Evolutionary conservation across 2,329 filamentous ascomycete genomes (phyloP), one percentile per base, ranked within the genome.

Genomic region (Ophiosphaerella herpotricha): DNA sequence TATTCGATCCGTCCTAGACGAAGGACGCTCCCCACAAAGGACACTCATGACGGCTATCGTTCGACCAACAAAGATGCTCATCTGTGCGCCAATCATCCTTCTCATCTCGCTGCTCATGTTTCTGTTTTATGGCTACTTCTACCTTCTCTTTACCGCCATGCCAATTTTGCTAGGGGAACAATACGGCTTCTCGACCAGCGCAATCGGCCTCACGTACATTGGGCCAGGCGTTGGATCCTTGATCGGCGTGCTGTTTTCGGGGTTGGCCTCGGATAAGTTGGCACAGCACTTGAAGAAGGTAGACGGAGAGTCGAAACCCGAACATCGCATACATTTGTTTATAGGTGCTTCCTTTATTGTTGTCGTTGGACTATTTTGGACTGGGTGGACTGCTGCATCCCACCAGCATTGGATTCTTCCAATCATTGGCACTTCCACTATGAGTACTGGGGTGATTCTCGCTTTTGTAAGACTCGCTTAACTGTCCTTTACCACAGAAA

Each of bases 391-490:
- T 1, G 77, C 77, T 0, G 65, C 83, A 36, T 75, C 77, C 23
- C 52, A 74, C 11, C 73, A 79, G 1, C 79, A 82, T 46, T 84
- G 80, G 78, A 77, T 83, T 16, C 77, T 75, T 2, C 80, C 81
- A 3, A 74, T 61, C 32, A 18, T 61, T 4, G 58, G 57, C 2
- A 57, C 52, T 11, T 18, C 18, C 7, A 29, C 54, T 23, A 39
- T 55, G 8, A 52, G 52, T 7, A 29, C 43, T 24, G 39, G 48
- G 26, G 39, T 34, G 13, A 70, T 55, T 43, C 32, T 58, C 14
- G 35, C 38, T 7, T 38, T 48, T n/a, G 40, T 43, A 31, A 34
- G 40, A n/a, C 18, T 23, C 26, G 11, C 40, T 14, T 33, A 16
- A 13, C n/a, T 33, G 11, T 5, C 8, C 16, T 5, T 9, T 34